Base-by-base conservation (phyloP, 805 yeast species). In the Candida nanaspora region DNA sequence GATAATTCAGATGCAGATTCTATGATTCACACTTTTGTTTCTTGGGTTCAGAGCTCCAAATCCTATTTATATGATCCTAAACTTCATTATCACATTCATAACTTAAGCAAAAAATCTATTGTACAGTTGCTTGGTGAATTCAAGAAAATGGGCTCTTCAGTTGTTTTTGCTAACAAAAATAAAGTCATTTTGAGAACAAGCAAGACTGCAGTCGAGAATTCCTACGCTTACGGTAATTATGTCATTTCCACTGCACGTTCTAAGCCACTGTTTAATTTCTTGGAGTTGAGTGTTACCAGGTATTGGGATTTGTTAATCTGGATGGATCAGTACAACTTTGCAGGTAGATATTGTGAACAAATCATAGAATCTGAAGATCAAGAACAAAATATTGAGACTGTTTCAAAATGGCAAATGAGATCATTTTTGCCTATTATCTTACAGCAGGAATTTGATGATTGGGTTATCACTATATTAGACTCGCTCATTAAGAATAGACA, bases 241-340 rank as follows among this genome's bases (percentile, higher is more conserved):
- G 68, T 86, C 33, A 71, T 85, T 22, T 82, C 83, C 48, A 79
- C 94, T 2, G 78, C 86, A 3, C 69, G 96, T 52, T 70, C 87
- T 0, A 84, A 80, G 50, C 91, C 95, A 0, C 61, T 88, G 48
- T 93, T 93, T 65, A 78, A 82, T 49, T 88, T 79, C 57, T 64
- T 93, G 49, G 97, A 89, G 49, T 62, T 93, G 47, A 63, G 66
- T 18, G 81, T 91, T 33, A 72, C 68, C 11, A 79, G 78, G 52
- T 88, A 86, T 55, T 93, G 98, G 98, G 97, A 93, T 57, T 54
- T 82, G n/a, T 65, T 93, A 47, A 65, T 93, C 2, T 94, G 97
- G 98, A 85, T 91, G 95, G 96, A 93, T 57, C 80, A 82, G 50
- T 77, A 76, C 52, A 93, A 93, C 55, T 88, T 71, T 59, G 84